Base-by-base conservation (phyloP, 1,139 yeast species). In the Yamadazyma spencermartinsiae region DNA sequence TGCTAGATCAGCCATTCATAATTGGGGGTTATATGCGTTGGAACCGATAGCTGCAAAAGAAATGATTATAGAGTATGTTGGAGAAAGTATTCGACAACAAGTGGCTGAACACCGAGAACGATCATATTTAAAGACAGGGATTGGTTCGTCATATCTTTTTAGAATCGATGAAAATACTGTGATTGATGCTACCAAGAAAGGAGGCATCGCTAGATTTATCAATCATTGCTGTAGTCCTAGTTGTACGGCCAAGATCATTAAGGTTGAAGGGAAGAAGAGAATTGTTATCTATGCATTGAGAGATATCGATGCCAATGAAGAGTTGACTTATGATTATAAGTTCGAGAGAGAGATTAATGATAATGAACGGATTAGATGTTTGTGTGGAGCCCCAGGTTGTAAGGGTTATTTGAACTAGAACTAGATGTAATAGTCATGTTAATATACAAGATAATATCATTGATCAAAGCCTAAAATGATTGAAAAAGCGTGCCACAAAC, bases 21-120 rank as follows among this genome's bases (percentile, higher is more conserved):
- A 92, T 55, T 92, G 98, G 98, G 99, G 99, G 0, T 65, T 92
- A 35, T 92, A 89, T 63, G 98, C 98, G 0, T 69, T 87, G 55
- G 98, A 92, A 55, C 95, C 95, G 1, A 92, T 92, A 54, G 86
- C 89, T 11, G 94, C 95, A 1, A 86, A 84, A 50, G 98, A 92
- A 61, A 92, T 92, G 97, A 90, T 92, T 53, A 92, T 94, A 44
- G 99, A 94, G 60, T 92, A 92, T 54, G 98, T 92, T n/a, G 99
- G 99, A 24, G 98, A 92, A 54, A 77, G 95, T 42, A 82, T 94
- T 25, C 73, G 98, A 43, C 97, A 90, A 55, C 96, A 89, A 42
- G 92, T 90, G 27, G 96, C 98, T 1, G 98, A 94, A 53, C 80
- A 87, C 52, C 74, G 98, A 37, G 99, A 94, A 57, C 81, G 82